Evolutionary conservation across 331 rosid genomes (phyloP).

Genomic region (Erythrophleum ivorense): DNA sequence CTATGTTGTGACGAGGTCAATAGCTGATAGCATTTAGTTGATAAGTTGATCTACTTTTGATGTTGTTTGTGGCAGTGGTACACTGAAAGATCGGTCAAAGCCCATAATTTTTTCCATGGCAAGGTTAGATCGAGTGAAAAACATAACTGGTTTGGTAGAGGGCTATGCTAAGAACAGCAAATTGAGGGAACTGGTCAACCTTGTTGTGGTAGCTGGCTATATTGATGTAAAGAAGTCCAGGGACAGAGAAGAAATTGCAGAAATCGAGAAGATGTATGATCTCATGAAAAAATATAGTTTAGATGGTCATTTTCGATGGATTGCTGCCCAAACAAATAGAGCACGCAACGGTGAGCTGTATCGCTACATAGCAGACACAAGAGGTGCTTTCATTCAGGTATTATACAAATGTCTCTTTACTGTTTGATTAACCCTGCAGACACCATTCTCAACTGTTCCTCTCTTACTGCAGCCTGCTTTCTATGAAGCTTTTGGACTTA

Average conservation of each 20-base stretch:
- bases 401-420: not conserved
- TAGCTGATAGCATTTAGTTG: not conserved
- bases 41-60: not conserved
- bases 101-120: conserved; percentile 64
- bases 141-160: conserved; percentile 60
- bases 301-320: conserved; percentile 60
- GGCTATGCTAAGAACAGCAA: conserved; percentile 47
- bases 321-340: conserved; percentile 55
- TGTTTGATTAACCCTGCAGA: not conserved
- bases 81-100: conserved; percentile 54
- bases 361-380: conserved; percentile 60
- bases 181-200: conserved; percentile 62
- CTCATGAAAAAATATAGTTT: conserved; percentile 49
- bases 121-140: conserved; percentile 60
- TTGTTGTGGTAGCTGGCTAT: conserved; percentile 62
- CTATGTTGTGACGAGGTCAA: not conserved
- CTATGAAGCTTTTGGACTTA: conserved; percentile 70
- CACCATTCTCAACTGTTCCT: not conserved
- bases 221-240: conserved; percentile 51
- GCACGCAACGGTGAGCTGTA: conserved; percentile 68
- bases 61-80: conserved; percentile 49
- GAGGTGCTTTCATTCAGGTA: conserved; percentile 68
- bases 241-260: conserved; percentile 62
- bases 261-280: conserved; percentile 64
- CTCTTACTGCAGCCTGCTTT: conserved; percentile 53